Evolutionary conservation across 139 green algal genomes (phyloP).

Genomic region (Dunaliella primolecta): DNA sequence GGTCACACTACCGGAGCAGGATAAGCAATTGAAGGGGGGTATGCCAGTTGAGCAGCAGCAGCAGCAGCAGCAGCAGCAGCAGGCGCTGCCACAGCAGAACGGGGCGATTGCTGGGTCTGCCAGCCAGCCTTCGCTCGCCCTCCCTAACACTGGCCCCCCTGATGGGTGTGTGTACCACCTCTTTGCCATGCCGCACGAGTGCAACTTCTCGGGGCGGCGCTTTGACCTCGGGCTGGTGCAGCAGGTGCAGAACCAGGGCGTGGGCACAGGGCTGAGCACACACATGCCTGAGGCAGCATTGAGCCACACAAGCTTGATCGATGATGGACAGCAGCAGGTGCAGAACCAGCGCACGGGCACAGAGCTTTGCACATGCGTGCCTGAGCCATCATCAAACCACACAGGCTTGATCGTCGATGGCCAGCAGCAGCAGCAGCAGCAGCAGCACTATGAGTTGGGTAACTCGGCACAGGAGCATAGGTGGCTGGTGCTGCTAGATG

Average conservation of each 20-base stretch:
- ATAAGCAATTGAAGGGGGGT: not conserved
- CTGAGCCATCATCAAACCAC: too few species aligned
- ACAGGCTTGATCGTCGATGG: too few species aligned
- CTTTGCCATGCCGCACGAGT: conserved; percentile 64
- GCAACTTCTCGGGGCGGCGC: conserved; percentile 80
- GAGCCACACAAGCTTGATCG: too few species aligned
- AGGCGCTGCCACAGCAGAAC: conserved; percentile 27
- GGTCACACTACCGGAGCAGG: not conserved
- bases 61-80: not conserved
- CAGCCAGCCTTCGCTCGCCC: not conserved
- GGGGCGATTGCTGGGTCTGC: not conserved
- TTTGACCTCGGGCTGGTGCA: conserved; percentile 28
- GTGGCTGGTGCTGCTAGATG: conserved; percentile 83
- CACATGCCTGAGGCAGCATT: not conserved
- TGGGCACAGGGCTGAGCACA: not conserved
- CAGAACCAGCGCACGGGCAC: not conserved
- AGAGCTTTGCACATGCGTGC: not conserved
- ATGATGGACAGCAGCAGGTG: conserved; percentile 1
- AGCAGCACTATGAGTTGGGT: not conserved
- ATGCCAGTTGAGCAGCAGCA: not conserved
- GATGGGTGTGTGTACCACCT: not conserved
- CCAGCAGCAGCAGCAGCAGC: conserved; percentile 17
- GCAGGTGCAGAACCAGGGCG: not conserved
- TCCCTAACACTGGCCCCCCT: not conserved
- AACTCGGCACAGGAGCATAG: not conserved